These are phyloP conservation scores for Aureobasidium leucospermi DNA, from an alignment of 2,329 filamentous ascomycete genomes.

Conservation along the genomic window DNA sequence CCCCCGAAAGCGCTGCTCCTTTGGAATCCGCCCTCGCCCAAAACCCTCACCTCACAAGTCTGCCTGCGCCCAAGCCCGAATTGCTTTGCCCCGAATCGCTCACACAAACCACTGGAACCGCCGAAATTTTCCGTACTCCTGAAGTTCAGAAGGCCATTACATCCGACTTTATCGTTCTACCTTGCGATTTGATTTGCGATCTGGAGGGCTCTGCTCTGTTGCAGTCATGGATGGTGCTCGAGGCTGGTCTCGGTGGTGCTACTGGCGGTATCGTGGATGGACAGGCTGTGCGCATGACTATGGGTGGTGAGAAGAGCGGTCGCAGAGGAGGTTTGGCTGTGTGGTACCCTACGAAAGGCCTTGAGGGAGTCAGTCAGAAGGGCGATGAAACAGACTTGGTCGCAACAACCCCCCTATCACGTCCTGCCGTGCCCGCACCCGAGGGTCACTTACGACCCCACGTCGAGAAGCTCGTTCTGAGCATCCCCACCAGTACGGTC, in stretches of 20 bases:
- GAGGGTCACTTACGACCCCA: slow-evolving; percentile 59
- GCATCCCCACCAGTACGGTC: slow-evolving; percentile 80
- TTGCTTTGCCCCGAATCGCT: slow-evolving; percentile 70
- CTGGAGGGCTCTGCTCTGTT: slow-evolving; percentile 73
- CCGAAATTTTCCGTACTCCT: slow-evolving; percentile 75
- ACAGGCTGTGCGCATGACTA: slow-evolving; percentile 36
- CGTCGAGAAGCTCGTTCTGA: slow-evolving; percentile 73
- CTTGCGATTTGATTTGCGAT: slow-evolving; percentile 90
- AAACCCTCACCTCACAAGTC: slow-evolving; percentile 66
- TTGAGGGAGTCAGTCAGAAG: slow-evolving; percentile 63
- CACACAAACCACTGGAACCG: slow-evolving; percentile 79
- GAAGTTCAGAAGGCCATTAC: slow-evolving; percentile 74
- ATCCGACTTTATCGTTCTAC: slow-evolving; percentile 81
- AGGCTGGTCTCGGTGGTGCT: slow-evolving; percentile 58
- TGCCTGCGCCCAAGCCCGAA: slow-evolving; percentile 66
- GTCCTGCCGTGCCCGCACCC: slow-evolving; percentile 50
- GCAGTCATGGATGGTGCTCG: slow-evolving; percentile 86
- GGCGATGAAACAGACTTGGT: slow-evolving; percentile 91
- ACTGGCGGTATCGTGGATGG: slow-evolving; percentile 46
- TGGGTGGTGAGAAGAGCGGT: slow-evolving; percentile 50
- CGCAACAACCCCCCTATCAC: slow-evolving; percentile 62
- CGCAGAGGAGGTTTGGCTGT: slow-evolving; percentile 77
- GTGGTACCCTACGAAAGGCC: slow-evolving; percentile 78
- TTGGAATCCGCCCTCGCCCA: slow-evolving; percentile 65
- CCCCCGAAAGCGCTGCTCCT: slow-evolving; percentile 52